Conservation (phyloP, 2,329 filamentous ascomycete species). For the Stagonosporopsis cucurbitacearum region DNA sequence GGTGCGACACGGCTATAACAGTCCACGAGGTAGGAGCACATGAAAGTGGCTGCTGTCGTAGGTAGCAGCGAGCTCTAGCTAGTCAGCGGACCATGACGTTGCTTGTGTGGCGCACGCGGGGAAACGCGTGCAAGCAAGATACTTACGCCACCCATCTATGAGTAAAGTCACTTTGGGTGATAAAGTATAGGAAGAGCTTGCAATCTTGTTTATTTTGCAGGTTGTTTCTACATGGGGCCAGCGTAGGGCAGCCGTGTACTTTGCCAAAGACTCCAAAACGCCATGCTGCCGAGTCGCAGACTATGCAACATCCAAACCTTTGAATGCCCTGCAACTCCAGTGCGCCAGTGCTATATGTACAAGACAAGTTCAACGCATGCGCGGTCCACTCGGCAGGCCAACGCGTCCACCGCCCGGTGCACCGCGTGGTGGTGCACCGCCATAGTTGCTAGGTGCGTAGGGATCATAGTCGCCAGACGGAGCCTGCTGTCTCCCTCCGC, state of each 20-base stretch:
- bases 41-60: constrained; percentile 17
- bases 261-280: background rate
- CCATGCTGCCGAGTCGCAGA: constrained; percentile 15
- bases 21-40: constrained; percentile 16
- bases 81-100: constrained; percentile 21
- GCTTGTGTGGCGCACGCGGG: constrained; percentile 19
- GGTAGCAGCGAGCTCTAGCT: constrained; percentile 11
- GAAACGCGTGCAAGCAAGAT: constrained; percentile 12
- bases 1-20: constrained; percentile 6
- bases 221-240: constrained; percentile 3
- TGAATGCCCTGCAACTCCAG: constrained; percentile 20
- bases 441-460: constrained; percentile 37
- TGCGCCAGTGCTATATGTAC: constrained; percentile 27
- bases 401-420: constrained; percentile 43
- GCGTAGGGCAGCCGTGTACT: background rate
- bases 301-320: constrained; percentile 10
- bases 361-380: constrained; percentile 39
- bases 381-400: constrained; percentile 48
- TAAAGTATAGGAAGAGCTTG: constrained; percentile 1
- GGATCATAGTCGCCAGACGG: constrained; percentile 42
- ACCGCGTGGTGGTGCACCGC: constrained; percentile 33
- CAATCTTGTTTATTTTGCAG: background rate
- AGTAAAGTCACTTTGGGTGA: background rate
- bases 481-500: constrained; percentile 37
- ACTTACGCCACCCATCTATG: background rate